Percentiles rank a stretch among this genome's conserved stretches.
phyloP scores from a whole-genome alignment of 225 moss, liverwort and hornwort species.

The Marchantia paleacea region DNA sequence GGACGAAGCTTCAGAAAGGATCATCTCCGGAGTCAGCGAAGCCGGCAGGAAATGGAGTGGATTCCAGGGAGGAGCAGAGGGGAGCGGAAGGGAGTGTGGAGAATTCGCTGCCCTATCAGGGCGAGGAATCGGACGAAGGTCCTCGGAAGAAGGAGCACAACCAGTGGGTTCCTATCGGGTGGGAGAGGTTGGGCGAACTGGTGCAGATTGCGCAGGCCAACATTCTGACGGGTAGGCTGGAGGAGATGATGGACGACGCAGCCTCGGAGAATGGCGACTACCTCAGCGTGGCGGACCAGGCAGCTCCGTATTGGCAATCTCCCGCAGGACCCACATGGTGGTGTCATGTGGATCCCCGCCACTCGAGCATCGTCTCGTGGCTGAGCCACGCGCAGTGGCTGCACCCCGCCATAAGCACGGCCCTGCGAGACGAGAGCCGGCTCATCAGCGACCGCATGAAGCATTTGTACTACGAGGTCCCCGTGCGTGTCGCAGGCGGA shows the following conservation, averaged over 20 bases:
- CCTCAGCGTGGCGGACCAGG: slow-evolving; percentile 68
- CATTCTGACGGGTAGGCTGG: slow-evolving; percentile 28
- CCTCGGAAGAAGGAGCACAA: slow-evolving; percentile 26
- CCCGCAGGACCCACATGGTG: slow-evolving; percentile 93
- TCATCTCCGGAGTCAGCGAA: not conserved
- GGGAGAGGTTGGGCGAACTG: slow-evolving; percentile 63
- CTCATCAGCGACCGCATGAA: slow-evolving; percentile 98
- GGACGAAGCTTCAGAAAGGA: not conserved
- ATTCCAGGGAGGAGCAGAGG: not conserved
- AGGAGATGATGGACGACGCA: slow-evolving; percentile 39
- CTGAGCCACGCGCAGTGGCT: slow-evolving; percentile 64
- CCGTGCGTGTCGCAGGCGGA: slow-evolving; percentile 83
- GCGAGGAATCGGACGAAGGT: not conserved
- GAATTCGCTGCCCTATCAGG: not conserved
- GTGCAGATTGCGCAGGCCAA: slow-evolving; percentile 49
- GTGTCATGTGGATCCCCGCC: slow-evolving; percentile 78
- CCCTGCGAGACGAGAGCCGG: slow-evolving; percentile 80
- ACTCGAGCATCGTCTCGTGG: slow-evolving; percentile 60
- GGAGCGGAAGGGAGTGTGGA: not conserved
- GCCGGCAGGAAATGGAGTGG: not conserved
- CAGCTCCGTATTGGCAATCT: slow-evolving; percentile 77
- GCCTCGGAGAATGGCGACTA: slow-evolving; percentile 53
- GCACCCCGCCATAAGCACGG: slow-evolving; percentile 86
- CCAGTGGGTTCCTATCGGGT: slow-evolving; percentile 90
- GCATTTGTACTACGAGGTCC: slow-evolving; percentile 90